A percentile compares a stretch with the other conserved stretches of the same genome.
Evolutionary conservation across 441 rosid species (phyloP).

Genomic region (Breynia disticha): DNA sequence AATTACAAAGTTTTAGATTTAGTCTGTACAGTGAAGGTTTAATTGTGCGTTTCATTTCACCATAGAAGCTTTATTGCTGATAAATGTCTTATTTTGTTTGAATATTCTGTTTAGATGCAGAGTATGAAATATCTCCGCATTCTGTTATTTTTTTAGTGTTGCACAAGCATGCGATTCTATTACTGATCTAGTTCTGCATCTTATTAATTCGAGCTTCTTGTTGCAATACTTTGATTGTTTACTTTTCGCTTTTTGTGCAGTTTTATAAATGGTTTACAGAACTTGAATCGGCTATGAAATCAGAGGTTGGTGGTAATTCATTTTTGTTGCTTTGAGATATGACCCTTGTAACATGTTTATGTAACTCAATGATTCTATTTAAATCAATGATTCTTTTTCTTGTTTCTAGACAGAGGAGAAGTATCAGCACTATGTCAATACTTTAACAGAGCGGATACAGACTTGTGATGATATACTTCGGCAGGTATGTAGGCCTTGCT

Average conservation of each 20-base stretch:
- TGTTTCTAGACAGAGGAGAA: conserved; percentile 88
- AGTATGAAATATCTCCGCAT: too few relatives aligned
- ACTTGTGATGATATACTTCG: conserved; percentile 83
- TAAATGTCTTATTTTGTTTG: too few relatives aligned
- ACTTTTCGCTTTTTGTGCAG: conserved; percentile 23
- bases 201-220: background rate
- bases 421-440: conserved; percentile 77
- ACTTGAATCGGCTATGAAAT: conserved; percentile 96
- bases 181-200: background rate
- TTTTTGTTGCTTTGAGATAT: background rate
- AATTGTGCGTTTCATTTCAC: background rate
- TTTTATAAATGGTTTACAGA: conserved; percentile 96
- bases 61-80: too few relatives aligned
- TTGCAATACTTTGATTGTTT: background rate
- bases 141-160: too few relatives aligned
- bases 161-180: background rate
- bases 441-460: conserved; percentile 71
- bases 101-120: too few relatives aligned
- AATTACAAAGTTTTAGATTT: background rate
- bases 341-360: background rate
- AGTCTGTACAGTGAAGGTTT: background rate
- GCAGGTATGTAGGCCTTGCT: conserved; percentile 38
- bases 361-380: too few relatives aligned
- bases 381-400: conserved; percentile 11
- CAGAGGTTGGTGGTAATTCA: conserved; percentile 63